Base-by-base conservation (phyloP, 805 yeast genomes). In the Suhomyces kilbournensis region DNA sequence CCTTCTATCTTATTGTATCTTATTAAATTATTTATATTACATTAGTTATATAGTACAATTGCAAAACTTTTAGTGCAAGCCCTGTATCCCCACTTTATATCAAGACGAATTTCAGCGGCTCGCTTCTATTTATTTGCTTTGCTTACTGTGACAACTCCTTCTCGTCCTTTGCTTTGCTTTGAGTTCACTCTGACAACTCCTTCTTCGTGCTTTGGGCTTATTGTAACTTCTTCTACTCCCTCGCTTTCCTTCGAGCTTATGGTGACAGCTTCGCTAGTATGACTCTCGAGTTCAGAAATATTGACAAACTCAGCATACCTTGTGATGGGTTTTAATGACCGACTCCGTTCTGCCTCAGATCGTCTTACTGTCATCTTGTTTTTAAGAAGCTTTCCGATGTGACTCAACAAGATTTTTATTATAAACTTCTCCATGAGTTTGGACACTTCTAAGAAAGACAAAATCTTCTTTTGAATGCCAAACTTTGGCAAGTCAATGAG, bases 361-460 rank as follows among this genome's bases (percentile, higher is more conserved):
- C 55, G 58, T 38, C 56, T 55, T 22, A 50, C 55, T 15, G 57
- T 54, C 15, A 75, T 22, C 53, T 74, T 75, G 53, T 74, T 74
- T 47, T 56, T 61, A 8, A 75, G 10, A 22, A 75, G 62, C 10
- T 68, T 60, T 2, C 78, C 78, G 26, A 63, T 54, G 51, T 75
- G 79, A 23, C 62, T 60, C 20, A 74, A 49, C 30, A 75, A 56
- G 0, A 74, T 63, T 52, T 62, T 69, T 28, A 68, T 66, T 8
- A 71, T 61, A 32, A 65, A 38, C 48, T 67, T 67, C 51, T 74
- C 68, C 26, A 74, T 50, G 42, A 66, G 46, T 58, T 69, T 62
- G 3, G 76, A 67, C 12, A 75, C 53, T 22, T 75, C 79, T 26
- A 70, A 56, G 19, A 67, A 55, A 22, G 79, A 75, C 39, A 74